Base-by-base conservation (phyloP, 805 yeast genomes). In the Debaryomyces castellii region DNA sequence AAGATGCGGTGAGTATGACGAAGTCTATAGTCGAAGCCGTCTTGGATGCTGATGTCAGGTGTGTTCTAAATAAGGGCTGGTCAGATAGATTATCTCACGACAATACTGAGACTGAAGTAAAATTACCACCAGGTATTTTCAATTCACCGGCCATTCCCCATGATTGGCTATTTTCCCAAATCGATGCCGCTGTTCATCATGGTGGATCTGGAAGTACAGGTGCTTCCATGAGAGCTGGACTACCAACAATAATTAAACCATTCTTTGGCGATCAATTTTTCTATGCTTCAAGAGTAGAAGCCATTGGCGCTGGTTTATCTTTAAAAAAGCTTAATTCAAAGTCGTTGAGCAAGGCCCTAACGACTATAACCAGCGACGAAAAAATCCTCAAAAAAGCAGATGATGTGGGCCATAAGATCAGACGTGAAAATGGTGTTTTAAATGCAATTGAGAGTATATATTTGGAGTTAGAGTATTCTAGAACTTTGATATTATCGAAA, bases 121-220 rank as follows among this genome's bases (percentile, higher is more conserved):
- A 64, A 21, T 66, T 89, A 11, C 97, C 97, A 1, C 67, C 71
- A 0, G 82, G 82, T 53, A 77, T 92, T 2, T 87, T 69, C 59
- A 82, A 81, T 51, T 70, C 88, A 5, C 94, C 94, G 2, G 60
- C 83, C 8, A 73, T 88, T 11, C 96, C 97, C 0, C 98, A 92
- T 61, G 96, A 90, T 60, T 92, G 98, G 98, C 69, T 92, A 30
- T 92, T 92, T 65, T 86, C 92, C 0, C 82, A 80, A 49, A 72
- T 92, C 37, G 96, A 92, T 66, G 97, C 92, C 0, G 96, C 96
- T 0, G 97, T 92, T 3, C 98, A 92, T 61, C 98, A 92, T 62
- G 98, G 98, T 33, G 98, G 98, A 0, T 85, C 96, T 0, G 98
- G 98, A 1, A 89, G 97, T 0, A 92, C 97, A 0, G 98, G 98